A percentile compares a stretch with the other conserved stretches of the same genome.
These are phyloP conservation scores for Neltuma alba DNA, from an alignment of 306 rosid genomes.

Conservation along the genomic window DNA sequence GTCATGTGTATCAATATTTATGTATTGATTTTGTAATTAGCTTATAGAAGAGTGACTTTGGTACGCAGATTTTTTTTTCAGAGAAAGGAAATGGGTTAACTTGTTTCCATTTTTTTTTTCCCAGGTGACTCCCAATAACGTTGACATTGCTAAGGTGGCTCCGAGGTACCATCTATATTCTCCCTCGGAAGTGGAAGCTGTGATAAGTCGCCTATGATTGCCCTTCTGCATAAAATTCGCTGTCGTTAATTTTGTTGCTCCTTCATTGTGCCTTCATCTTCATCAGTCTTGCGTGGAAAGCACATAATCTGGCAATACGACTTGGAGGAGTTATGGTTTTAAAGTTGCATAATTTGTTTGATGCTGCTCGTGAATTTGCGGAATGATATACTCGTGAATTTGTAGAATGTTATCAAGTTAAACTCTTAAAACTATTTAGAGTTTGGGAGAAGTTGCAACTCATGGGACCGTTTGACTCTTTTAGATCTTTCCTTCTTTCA, in stretches of 20 bases:
- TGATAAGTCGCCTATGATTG: conserved; percentile 78
- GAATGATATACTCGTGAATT: not conserved
- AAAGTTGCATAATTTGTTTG: not conserved
- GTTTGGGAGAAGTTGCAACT: not conserved
- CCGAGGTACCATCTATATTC: conserved; percentile 85
- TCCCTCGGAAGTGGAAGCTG: conserved; percentile 92
- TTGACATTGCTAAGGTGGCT: conserved; percentile 93
- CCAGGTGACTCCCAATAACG: conserved; percentile 95
- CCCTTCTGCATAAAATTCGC: not conserved
- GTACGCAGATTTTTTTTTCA: no score
- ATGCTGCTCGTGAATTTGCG: not conserved
- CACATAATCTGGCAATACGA: not conserved
- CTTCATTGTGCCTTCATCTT: not conserved
- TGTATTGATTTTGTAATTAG: not conserved
- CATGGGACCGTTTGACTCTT: no score
- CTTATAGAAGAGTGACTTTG: not conserved
- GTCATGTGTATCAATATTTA: not conserved
- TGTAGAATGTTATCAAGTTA: not conserved
- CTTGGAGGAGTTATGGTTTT: not conserved
- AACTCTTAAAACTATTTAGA: not conserved
- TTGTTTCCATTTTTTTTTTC: not conserved
- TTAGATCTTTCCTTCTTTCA: no score
- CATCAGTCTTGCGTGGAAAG: not conserved
- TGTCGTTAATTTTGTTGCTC: not conserved
- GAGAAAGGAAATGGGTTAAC: no score